These are phyloP conservation scores for Mayamaea pseudoterrestris DNA, from an alignment of 108 stramenopile species.

Conservation along the genomic window DNA sequence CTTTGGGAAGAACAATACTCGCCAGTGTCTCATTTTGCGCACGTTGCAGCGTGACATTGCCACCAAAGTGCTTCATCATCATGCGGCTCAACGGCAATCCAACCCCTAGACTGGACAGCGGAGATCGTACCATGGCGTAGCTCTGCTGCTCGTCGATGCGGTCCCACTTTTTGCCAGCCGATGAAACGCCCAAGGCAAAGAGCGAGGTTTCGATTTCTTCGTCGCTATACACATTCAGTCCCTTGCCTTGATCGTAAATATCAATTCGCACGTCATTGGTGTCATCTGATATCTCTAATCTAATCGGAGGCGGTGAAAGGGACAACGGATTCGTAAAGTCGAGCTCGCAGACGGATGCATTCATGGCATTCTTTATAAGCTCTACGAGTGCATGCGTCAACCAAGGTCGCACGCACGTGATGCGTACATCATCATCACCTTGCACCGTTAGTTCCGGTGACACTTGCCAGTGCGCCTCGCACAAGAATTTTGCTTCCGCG, in stretches of 20 bases:
- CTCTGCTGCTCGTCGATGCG: slow-evolving; percentile 60
- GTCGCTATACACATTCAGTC: not conserved
- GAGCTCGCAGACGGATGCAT: slow-evolving; percentile 39
- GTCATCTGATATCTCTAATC: not conserved
- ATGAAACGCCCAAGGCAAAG: slow-evolving; percentile 24
- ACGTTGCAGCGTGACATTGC: slow-evolving; percentile 16
- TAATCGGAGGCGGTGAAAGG: not conserved
- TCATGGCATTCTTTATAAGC: slow-evolving; percentile 66
- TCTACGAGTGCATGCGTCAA: slow-evolving; percentile 67
- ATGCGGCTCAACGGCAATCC: slow-evolving; percentile 48
- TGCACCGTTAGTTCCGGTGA: slow-evolving; percentile 22
- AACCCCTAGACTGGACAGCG: slow-evolving; percentile 53
- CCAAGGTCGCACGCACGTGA: slow-evolving; percentile 67
- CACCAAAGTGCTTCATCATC: slow-evolving; percentile 67
- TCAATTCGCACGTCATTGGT: not conserved
- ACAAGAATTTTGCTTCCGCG: slow-evolving; percentile 53
- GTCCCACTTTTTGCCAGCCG: slow-evolving; percentile 46
- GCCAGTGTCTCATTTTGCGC: not conserved
- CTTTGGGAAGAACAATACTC: too few relatives aligned
- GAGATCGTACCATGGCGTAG: slow-evolving; percentile 50
- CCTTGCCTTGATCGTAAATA: slow-evolving; percentile 1
- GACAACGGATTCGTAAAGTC: not conserved
- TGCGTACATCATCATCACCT: slow-evolving; percentile 6
- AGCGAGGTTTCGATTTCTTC: slow-evolving; percentile 10
- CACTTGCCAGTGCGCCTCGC: slow-evolving; percentile 48